Conservation (phyloP, 306 rosid species). For the Abrus precatorius region DNA sequence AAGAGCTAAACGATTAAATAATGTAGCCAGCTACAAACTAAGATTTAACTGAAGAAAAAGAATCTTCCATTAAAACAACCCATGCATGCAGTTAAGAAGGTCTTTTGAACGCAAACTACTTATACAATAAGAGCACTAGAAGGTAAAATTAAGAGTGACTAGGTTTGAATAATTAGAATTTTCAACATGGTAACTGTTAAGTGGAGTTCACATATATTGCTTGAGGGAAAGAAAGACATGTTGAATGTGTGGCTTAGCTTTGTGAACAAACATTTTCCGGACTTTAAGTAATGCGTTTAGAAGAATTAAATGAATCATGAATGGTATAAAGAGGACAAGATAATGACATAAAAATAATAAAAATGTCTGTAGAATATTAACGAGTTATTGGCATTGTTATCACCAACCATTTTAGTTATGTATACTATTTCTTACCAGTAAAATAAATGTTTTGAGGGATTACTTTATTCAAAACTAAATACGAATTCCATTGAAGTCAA, state of each 20-base stretch:
- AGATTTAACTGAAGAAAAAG: too few relatives aligned
- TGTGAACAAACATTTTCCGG: slow-evolving; percentile 15
- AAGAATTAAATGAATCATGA: background rate
- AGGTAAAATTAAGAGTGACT: background rate
- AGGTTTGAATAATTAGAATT: background rate
- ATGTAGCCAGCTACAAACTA: too few relatives aligned
- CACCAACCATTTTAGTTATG: background rate
- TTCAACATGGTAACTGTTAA: background rate
- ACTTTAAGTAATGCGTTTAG: background rate
- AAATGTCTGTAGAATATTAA: background rate
- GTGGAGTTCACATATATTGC: background rate
- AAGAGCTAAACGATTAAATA: too few relatives aligned
- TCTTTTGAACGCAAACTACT: background rate
- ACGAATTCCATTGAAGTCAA: background rate
- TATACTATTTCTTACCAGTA: background rate
- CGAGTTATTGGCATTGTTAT: background rate
- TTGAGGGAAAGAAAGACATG: background rate
- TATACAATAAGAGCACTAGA: background rate
- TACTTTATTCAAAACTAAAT: background rate
- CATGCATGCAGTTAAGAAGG: background rate
- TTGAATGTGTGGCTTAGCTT: background rate
- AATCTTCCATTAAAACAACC: too few relatives aligned
- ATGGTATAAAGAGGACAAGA: background rate
- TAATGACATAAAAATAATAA: background rate
- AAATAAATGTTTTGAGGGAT: background rate